These are phyloP conservation scores for Fusarium oligoseptatum DNA, from an alignment of 2,329 filamentous ascomycete species.

Conservation along the genomic window DNA sequence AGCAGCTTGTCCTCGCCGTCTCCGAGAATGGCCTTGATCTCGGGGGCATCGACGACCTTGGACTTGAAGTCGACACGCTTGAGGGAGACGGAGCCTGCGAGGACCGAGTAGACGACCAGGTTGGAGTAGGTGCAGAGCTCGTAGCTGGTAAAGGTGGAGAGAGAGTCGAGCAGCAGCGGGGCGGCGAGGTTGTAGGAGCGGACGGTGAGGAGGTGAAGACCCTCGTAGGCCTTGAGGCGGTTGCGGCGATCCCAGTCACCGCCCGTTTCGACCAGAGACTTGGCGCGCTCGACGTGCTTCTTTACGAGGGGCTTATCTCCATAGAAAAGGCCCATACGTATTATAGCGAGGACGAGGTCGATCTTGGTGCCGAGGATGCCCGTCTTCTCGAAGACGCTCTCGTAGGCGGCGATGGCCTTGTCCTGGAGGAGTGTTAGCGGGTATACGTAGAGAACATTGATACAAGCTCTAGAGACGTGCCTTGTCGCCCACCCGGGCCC, in stretches of 20 bases:
- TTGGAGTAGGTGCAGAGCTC: conserved; percentile 97
- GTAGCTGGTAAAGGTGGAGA: conserved; percentile 98
- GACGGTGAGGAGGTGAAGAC: conserved; percentile 90
- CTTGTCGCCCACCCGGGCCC: conserved; percentile 96
- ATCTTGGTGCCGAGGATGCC: conserved; percentile 97
- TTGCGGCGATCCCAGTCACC: conserved; percentile 99
- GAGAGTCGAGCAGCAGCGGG: conserved; percentile 92
- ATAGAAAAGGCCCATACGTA: conserved; percentile 95
- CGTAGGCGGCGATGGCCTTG: conserved; percentile 91
- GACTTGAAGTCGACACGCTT: conserved; percentile 99
- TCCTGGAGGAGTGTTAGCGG: conserved; percentile 69
- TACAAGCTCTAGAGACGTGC: conserved; percentile 59
- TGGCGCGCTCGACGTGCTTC: conserved; percentile 92
- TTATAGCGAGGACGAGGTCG: conserved; percentile 95
- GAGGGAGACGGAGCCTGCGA: conserved; percentile 92
- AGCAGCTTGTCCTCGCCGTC: conserved; percentile 89
- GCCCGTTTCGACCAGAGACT: conserved; percentile 90
- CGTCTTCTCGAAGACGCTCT: conserved; percentile 97
- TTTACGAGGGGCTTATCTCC: conserved; percentile 92
- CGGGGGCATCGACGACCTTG: conserved; percentile 97
- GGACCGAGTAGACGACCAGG: conserved; percentile 94
- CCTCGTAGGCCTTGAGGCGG: conserved; percentile 98
- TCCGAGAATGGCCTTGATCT: conserved; percentile 97
- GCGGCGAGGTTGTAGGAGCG: conserved; percentile 92
- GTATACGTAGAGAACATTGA: background rate